These are phyloP conservation scores for Colletotrichum sp. DNA, from an alignment of 2,329 filamentous ascomycete genomes.

Conservation along the genomic window DNA sequence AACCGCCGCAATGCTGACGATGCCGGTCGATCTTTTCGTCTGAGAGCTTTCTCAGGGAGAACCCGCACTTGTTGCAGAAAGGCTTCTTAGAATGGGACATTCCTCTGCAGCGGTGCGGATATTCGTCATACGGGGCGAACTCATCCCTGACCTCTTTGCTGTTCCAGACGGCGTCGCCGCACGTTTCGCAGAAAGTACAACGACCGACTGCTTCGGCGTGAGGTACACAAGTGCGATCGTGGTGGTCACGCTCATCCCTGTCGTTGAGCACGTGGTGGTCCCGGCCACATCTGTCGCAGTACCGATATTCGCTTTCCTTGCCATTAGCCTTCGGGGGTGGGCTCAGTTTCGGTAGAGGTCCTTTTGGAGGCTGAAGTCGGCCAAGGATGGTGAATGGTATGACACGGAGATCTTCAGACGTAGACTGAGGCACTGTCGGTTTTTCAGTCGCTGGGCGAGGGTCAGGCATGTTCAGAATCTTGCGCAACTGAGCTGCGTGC, in stretches of 20 bases:
- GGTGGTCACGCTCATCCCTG: conserved; percentile 22
- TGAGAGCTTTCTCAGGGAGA: not conserved
- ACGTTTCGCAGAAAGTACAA: conserved; percentile 22
- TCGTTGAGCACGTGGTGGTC: conserved; percentile 21
- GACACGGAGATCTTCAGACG: not conserved
- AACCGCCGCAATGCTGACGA: conserved; percentile 22
- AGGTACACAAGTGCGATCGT: conserved; percentile 25
- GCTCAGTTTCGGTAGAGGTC: conserved; percentile 1
- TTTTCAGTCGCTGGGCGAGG: not conserved
- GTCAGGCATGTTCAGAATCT: not conserved
- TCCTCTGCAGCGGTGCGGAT: conserved; percentile 23
- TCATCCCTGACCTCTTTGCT: not conserved
- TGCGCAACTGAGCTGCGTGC: conserved; percentile 29
- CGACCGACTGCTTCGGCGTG: conserved; percentile 14
- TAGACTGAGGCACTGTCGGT: not conserved
- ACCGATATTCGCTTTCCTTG: conserved; percentile 22
- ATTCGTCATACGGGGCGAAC: not conserved
- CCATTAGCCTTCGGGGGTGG: conserved; percentile 10
- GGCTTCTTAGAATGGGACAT: conserved; percentile 1
- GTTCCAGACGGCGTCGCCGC: conserved; percentile 20
- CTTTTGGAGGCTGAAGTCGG: not conserved
- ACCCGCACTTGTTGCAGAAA: conserved; percentile 23
- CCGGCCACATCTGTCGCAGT: conserved; percentile 29
- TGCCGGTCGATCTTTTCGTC: conserved; percentile 18
- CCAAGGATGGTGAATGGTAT: not conserved